Evolutionary conservation across 176 grass and related monocot species (phyloP).

Genomic region (Carex pumila): DNA sequence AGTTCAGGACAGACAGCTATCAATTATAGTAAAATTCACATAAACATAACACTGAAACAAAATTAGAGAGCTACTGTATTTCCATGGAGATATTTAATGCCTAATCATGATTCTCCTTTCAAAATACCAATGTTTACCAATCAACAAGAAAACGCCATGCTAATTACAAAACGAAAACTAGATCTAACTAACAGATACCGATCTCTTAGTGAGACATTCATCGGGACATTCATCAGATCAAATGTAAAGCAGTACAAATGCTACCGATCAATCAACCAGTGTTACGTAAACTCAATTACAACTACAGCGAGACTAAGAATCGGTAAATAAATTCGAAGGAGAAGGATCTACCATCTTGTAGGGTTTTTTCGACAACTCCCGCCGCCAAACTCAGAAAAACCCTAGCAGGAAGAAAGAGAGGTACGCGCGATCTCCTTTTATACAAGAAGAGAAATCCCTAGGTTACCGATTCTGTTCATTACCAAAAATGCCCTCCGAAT

Average conservation of each 20-base stretch:
- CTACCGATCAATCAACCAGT: background rate
- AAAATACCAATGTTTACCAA: background rate
- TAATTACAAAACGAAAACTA: background rate
- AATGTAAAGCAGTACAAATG: background rate
- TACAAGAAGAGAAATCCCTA: background rate
- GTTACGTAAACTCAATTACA: background rate
- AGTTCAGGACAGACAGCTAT: background rate
- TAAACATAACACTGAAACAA: background rate
- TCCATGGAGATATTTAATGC: background rate
- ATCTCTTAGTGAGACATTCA: background rate
- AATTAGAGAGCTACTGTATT: background rate
- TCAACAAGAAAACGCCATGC: background rate
- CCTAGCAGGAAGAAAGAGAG: background rate
- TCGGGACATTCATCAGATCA: background rate
- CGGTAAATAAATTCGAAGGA: background rate
- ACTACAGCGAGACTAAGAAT: background rate
- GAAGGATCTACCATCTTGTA: background rate
- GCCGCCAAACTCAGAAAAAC: constrained; percentile 19
- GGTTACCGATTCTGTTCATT: background rate
- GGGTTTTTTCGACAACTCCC: background rate
- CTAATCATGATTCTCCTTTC: background rate
- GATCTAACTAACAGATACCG: background rate
- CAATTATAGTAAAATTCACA: background rate
- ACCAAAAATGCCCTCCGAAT: background rate
- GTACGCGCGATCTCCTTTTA: background rate